Evolutionary conservation across 129 eudicot species (phyloP).

Genomic region (Arctium minus): DNA sequence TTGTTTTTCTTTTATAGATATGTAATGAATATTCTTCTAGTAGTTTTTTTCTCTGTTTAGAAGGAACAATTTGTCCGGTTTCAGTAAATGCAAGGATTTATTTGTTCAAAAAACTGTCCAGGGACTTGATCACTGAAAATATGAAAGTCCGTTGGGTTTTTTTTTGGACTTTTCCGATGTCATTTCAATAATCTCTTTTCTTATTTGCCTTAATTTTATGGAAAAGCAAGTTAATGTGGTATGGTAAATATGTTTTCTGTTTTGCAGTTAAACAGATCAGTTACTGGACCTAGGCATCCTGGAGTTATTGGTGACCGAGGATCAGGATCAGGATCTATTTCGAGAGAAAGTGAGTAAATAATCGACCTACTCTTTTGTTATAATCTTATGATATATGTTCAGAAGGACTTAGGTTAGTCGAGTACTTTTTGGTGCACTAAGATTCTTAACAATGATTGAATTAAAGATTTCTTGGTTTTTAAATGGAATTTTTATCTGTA

Average conservation of each 20-base stretch:
- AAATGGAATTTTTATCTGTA: neutral
- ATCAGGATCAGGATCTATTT: slow-evolving; percentile 77
- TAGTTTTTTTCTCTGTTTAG: neutral
- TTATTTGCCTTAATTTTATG: neutral
- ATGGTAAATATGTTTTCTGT: neutral
- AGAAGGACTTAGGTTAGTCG: neutral
- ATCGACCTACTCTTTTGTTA: neutral
- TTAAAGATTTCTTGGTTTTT: neutral
- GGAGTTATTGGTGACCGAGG: slow-evolving; percentile 93
- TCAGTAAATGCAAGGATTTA: neutral
- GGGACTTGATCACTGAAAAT: neutral
- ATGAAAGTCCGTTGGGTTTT: neutral
- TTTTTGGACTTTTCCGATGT: neutral
- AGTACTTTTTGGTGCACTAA: neutral
- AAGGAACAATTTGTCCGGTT: neutral
- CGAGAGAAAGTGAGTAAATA: slow-evolving; percentile 82
- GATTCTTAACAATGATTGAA: neutral
- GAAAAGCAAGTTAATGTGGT: slow-evolving; percentile 11
- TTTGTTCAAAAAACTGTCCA: neutral
- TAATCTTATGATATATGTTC: neutral
- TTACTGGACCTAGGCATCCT: slow-evolving; percentile 79
- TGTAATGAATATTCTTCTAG: neutral
- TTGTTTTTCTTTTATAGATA: neutral
- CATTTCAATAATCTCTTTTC: neutral
- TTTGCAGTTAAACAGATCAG: slow-evolving; percentile 76